Conservation (phyloP, 2,329 filamentous ascomycete species). For the Hymenoscyphus fraxineus region DNA sequence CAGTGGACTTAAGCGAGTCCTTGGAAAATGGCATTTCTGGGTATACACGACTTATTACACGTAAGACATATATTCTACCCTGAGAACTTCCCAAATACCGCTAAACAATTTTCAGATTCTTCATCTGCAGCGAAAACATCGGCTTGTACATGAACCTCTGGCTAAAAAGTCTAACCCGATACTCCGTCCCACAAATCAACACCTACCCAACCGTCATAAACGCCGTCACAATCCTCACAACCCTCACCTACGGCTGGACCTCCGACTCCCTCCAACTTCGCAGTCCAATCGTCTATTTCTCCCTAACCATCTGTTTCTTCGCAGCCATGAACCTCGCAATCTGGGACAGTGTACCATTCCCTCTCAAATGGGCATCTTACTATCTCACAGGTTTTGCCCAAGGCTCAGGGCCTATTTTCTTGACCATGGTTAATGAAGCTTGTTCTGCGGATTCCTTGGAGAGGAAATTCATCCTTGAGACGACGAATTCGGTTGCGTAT, state of each 20-base stretch:
- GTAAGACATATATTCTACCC: conserved; percentile 17
- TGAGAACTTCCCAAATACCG: not conserved
- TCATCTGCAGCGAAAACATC: conserved; percentile 29
- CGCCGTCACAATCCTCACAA: conserved; percentile 30
- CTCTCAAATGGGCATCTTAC: conserved; percentile 29
- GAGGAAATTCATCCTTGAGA: conserved; percentile 28
- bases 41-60: conserved; percentile 33
- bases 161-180: conserved; percentile 25
- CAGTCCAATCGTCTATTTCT: conserved; percentile 29
- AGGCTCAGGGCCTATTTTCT: conserved; percentile 29
- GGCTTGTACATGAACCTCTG: conserved; percentile 31
- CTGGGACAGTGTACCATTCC: conserved; percentile 29
- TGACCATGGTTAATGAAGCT: conserved; percentile 31
- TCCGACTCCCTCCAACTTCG: conserved; percentile 30
- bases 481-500: conserved; percentile 30
- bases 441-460: conserved; percentile 26
- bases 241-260: conserved; percentile 31
- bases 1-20: conserved; percentile 28
- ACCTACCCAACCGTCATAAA: conserved; percentile 31
- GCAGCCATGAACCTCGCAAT: conserved; percentile 29
- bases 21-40: conserved; percentile 36
- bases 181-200: conserved; percentile 34
- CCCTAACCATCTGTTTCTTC: conserved; percentile 28
- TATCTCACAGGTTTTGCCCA: conserved; percentile 30
- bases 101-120: conserved; percentile 22